Base-by-base conservation (phyloP, 1,284 basidiomycete genomes). In the Anthracocystis setariae region DNA sequence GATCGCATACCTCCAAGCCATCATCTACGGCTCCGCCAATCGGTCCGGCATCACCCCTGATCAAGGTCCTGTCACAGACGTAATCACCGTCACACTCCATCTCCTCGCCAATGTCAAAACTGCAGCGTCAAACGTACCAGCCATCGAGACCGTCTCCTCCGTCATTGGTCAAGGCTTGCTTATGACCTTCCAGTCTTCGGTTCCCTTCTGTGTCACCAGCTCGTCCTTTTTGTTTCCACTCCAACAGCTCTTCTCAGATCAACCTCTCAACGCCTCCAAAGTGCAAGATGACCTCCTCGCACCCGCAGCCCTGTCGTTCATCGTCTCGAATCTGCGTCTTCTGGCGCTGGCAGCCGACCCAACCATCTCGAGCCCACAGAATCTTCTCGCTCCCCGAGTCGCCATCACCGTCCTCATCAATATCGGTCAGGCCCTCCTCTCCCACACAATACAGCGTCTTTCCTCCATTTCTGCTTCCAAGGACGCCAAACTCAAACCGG, bases 321-420 rank as follows among this genome's bases (percentile, higher is more conserved):
- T 66, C 23, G 39, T 59, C 25, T 51, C 68, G 20, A 71, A 62
- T 27, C 33, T 72, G 2, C 63, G 63, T 2, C 55, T 72, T 8
- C 46, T 72, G 2, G 40, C 59, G 8, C 60, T 72, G 5, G 69
- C 69, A 5, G 57, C 59, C 12, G 54, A 67, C 7, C 45, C 59
- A 18, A 17, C 37, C 47, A 56, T 67, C 10, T 15, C 63, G 1
- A 38, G 54, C 15, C 63, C 69, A 15, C 54, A 62, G 29, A 72
- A 60, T 23, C n/a, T 72, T 29, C 69, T 72, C 23, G 64, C 63
- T 7, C 69, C 69, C 10, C 69, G 69, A 20, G 64, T 67, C 18
- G 59, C 57, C 10, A 60, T 72, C 48, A 72, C 69, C 4, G 63
- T 72, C 12, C 64, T 72, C 37, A 57, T 66, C 39, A 72, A 72